Percentiles rank a stretch among this genome's conserved stretches.
Conservation (phyloP, 1,284 basidiomycete species). For the Marasmius fiardii region DNA sequence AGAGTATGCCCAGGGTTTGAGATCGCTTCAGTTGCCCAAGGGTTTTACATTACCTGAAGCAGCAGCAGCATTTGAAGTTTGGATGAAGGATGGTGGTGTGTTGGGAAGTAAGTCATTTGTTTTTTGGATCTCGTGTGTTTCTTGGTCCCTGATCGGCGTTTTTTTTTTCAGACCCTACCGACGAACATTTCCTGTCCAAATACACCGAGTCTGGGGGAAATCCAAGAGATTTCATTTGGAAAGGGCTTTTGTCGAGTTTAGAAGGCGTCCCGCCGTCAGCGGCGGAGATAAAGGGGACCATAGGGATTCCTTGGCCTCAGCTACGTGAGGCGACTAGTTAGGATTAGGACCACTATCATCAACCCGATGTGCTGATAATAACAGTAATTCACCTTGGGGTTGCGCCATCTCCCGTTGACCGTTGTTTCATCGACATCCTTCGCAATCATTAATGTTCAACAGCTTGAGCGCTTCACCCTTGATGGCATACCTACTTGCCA, state of each 20-base stretch:
- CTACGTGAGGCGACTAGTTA: constrained; percentile 6
- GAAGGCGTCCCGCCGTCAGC: constrained; percentile 15
- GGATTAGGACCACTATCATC: background rate
- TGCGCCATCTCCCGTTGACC: no score
- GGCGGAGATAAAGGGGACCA: background rate
- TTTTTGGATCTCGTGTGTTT: constrained; percentile 5
- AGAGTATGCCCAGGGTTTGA: constrained; percentile 44
- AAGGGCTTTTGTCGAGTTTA: constrained; percentile 53
- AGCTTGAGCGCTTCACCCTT: no score
- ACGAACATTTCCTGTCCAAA: constrained; percentile 70
- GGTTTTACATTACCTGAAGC: constrained; percentile 61
- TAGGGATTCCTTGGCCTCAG: constrained; percentile 7
- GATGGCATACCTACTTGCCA: no score
- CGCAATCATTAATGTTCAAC: no score
- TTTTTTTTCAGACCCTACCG: constrained; percentile 40
- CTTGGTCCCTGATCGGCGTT: constrained; percentile 10
- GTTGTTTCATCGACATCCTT: no score
- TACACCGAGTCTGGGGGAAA: constrained; percentile 73
- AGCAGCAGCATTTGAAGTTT: constrained; percentile 64
- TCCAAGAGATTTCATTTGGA: constrained; percentile 72
- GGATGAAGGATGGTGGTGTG: constrained; percentile 56
- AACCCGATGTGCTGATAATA: no score
- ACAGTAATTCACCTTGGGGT: no score
- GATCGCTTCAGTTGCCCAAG: constrained; percentile 52
- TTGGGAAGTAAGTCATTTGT: constrained; percentile 38